Evolutionary conservation across 2,329 filamentous ascomycete species (phyloP), one percentile per base, ranked within the genome.

Genomic region (Aspergillus novoparasiticus): DNA sequence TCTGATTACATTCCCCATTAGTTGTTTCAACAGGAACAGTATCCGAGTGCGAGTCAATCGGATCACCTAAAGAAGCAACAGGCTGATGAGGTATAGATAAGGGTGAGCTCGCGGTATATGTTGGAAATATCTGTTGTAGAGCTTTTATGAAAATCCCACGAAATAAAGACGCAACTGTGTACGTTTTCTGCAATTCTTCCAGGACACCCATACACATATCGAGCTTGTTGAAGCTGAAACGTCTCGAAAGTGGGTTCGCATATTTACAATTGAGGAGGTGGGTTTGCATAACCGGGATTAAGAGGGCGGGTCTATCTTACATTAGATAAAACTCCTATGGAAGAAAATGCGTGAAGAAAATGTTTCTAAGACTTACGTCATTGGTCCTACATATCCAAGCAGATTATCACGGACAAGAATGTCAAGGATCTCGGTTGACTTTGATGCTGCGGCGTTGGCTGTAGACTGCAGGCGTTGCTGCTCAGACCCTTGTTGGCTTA

Each of bases 221-320:
- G 11, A 75, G 67, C 51, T 76, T 76, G 51, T 75, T 75, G 3
- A 73, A 69, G 12, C 69, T 64, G 28, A 76, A 66, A 8, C 69
- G 69, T 4, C 65, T 68, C 4, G 71, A 69, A 4, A 76, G 64
- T 1, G 68, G 50, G 21, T 68, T 64, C 19, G 61, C 58, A 4
- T 66, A 68, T 57, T 69, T 71, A 65, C 71, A 76, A 26, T 70
- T 69, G 11, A 73, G 66, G 1, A 76, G 67, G 57, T 76, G 72
- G 12, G 66, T 69, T 53, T 76, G 74, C 74, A 76, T 76, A 5
- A 72, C 74, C 3, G 74, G 73, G 21, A 76, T 69, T 19, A 76
- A 59, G 3, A 73, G 67, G 1, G 72, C 69, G 3, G 71, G 69
- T 14, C 71, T 73, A 41, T 57, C 28, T 23, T 23, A 23, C 3